Evolutionary conservation across 257 asterid species (phyloP), one percentile per base, ranked within the genome.

Genomic region (Solanum appendiculatum): DNA sequence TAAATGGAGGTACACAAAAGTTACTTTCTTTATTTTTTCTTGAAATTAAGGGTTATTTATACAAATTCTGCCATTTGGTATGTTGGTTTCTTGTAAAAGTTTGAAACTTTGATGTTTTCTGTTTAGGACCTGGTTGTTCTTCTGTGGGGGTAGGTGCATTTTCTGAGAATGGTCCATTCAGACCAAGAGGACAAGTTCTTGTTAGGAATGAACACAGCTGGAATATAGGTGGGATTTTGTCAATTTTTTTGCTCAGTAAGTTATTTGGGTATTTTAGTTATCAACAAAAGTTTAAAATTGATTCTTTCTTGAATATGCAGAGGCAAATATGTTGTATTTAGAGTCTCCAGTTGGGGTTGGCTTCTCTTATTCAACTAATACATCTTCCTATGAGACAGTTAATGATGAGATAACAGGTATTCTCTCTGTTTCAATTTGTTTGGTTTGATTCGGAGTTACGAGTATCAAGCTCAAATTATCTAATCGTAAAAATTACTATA

Each of bases 121-220:
- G 88, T 86, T n/a, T n/a, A 94, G 97, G 97, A 78, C 97, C 96
- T 82, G 97, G 97, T 40, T 94, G 97, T 54, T 94, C 97, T 69
- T 94, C 96, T 39, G 89, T 93, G 89, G 97, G 97, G 15, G 94
- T 93, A 70, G 97, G 97, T 82, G 97, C 96, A 88, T 94, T 94
- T 64, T 93, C 95, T 88, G 97, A 94, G 89, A 93, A 94, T 91
- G 97, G 97, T 70, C 97, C 97, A 64, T 93, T 94, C 64, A 92
- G 93, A 73, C 96, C 97, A 60, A 90, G 88, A 70, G 94, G 94
- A 68, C 86, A 90, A 60, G 90, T 85, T 83, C 86, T 94, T 42
- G 88, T 91, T 14, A 88, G 88, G 86, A 94, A 94, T 92, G 91
- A 90, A 72, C 86, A 93, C 75, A 94, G 97, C 37, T 94, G 96